Percentiles rank a stretch among this genome's conserved stretches.
These are phyloP conservation scores for Penicillium desertorum DNA, from an alignment of 495 filamentous ascomycete species.

Conservation along the genomic window DNA sequence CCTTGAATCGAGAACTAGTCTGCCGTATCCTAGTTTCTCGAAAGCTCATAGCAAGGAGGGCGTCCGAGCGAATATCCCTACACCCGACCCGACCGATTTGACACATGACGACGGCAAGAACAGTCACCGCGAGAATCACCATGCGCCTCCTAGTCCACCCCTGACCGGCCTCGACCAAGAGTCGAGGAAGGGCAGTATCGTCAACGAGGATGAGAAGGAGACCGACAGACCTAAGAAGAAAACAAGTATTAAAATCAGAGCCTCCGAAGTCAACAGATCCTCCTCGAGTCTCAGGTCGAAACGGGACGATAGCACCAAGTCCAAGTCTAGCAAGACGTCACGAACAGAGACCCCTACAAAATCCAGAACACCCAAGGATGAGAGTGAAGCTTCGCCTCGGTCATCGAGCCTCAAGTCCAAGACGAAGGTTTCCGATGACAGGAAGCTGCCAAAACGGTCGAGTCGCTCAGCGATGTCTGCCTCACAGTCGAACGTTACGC, in stretches of 20 bases:
- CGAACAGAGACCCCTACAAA: conserved; percentile 46
- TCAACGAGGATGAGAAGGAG: conserved; percentile 40
- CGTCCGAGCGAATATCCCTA: conserved; percentile 68
- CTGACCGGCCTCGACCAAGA: conserved; percentile 56
- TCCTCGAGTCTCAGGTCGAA: conserved; percentile 46
- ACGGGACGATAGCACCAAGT: conserved; percentile 31
- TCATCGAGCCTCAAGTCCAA: conserved; percentile 38
- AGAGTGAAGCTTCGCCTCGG: conserved; percentile 36
- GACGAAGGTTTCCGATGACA: conserved; percentile 35
- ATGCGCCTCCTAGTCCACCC: conserved; percentile 63
- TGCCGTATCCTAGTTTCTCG: conserved; percentile 83
- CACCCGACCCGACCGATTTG: conserved; percentile 77
- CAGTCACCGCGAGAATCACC: conserved; percentile 31
- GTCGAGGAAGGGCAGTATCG: conserved; percentile 45
- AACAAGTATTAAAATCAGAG: conserved; percentile 41
- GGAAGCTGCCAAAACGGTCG: conserved; percentile 35
- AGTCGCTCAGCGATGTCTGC: conserved; percentile 37
- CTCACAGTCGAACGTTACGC: conserved; percentile 37
- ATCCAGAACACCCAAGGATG: conserved; percentile 32
- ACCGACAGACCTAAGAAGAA: conserved; percentile 41
- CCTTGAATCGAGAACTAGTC: conserved; percentile 56
- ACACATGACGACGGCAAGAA: conserved; percentile 46
- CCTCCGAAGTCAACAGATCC: conserved; percentile 39
- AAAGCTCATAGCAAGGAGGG: conserved; percentile 88
- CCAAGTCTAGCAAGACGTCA: conserved; percentile 41